Evolutionary conservation across 441 rosid species (phyloP).

Genomic region (Corymbia calophylla): DNA sequence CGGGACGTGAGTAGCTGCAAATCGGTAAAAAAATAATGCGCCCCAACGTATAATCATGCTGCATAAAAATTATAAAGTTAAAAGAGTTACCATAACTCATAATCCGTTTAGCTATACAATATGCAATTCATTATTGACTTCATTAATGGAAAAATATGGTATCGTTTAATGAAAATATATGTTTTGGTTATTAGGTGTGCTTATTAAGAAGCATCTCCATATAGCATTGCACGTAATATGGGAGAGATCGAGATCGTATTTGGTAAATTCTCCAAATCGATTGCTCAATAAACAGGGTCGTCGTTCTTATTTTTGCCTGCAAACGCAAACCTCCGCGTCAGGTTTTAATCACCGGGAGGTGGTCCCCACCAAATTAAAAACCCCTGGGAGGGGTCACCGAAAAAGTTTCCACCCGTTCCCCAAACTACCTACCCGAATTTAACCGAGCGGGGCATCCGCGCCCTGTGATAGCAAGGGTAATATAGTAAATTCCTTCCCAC

Average conservation of each 20-base stretch:
- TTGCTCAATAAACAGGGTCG: neutral
- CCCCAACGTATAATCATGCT: neutral
- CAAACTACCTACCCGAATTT: neutral
- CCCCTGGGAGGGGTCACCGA: neutral
- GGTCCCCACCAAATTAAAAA: neutral
- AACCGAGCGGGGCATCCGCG: neutral
- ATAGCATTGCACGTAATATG: neutral
- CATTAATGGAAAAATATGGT: fast-evolving
- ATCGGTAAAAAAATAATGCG: fast-evolving
- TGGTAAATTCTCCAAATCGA: neutral
- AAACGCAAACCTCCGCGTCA: neutral
- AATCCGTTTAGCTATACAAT: fast-evolving
- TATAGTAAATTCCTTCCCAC: neutral
- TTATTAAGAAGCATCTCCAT: neutral
- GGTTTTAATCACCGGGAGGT: neutral
- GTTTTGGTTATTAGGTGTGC: fast-evolving
- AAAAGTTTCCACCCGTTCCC: neutral
- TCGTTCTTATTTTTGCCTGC: neutral
- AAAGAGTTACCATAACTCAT: neutral
- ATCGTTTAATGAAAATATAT: fast-evolving
- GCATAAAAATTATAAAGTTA: neutral
- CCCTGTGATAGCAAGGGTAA: neutral
- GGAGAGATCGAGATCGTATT: fast-evolving
- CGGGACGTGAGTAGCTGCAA: fast-evolving
- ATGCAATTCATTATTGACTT: fast-evolving